Base-by-base conservation (phyloP, 805 yeast species). In the Wickerhamiella alocasiicola region DNA sequence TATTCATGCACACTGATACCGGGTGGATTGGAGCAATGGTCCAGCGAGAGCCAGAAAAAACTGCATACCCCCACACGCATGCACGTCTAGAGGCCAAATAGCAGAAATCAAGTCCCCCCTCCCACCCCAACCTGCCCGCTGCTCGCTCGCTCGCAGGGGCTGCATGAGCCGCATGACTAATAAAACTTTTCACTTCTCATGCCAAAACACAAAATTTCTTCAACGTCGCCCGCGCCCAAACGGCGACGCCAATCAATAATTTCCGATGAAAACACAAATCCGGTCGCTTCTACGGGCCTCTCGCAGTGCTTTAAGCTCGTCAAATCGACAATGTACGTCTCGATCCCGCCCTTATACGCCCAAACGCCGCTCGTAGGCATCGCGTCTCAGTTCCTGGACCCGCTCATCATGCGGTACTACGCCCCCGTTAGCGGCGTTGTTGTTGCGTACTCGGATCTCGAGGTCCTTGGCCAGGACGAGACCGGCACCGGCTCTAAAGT, bases 381-480 rank as follows among this genome's bases (percentile, higher is more conserved):
- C 48, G 74, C 75, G 58, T 69, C 76, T 21, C 96, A 88, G 63
- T 97, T 91, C 62, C 63, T 91, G 48, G 95, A 91, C 55, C 85
- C 91, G 3, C 65, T 91, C 60, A 65, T 91, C 23, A 83, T 91
- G 94, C 75, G 81, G 31, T 83, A 79, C 57, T 79, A 72, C 49
- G 61, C 72, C 11, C 69, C 75, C 19, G 79, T 78, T 3, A 72
- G 72, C 29, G 98, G 98, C 20, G 85, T 91, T 15, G 80, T 91
- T 7, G 63, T 91, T 45, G 78, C 94, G 2, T 85, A 88, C 55
- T 70, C 70, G 46, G 76, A 82, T 49, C 63, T 88, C 23, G 57
- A 67, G 45, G 57, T 82, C 20, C 55, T 70, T 16, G 65, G 66
- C 12, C 72, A 69, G 24, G 54, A 63, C 23, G 55, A 55, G 9